phyloP scores from a whole-genome alignment of 2,329 filamentous ascomycete species.

The Zymoseptoria passerinii region DNA sequence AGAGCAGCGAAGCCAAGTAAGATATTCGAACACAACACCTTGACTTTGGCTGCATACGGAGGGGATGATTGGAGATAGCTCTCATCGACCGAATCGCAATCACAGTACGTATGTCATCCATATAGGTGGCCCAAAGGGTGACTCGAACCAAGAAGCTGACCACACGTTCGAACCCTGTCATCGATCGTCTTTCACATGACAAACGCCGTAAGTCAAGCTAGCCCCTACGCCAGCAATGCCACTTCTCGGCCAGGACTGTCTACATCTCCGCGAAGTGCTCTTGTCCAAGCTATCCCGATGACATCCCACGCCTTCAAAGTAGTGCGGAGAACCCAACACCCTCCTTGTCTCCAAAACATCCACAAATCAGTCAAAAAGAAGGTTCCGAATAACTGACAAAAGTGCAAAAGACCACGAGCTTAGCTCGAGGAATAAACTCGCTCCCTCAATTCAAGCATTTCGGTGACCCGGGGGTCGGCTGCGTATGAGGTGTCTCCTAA shows the following conservation, averaged over 20 bases:
- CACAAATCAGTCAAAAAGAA: not conserved
- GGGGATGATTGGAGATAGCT: too few species aligned
- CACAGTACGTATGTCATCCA: not conserved
- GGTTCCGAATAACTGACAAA: not conserved
- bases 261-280: not conserved
- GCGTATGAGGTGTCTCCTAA: not conserved
- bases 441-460: not conserved
- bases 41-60: too few species aligned
- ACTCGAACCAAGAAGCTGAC: not conserved
- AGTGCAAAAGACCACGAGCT: not conserved
- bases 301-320: not conserved
- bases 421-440: not conserved
- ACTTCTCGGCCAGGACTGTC: not conserved
- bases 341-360: not conserved
- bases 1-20: too few species aligned
- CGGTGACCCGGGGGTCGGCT: not conserved
- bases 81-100: not conserved
- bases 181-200: not conserved
- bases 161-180: not conserved
- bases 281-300: not conserved
- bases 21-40: too few species aligned
- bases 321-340: not conserved
- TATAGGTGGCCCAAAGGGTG: not conserved
- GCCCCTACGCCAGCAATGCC: not conserved
- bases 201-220: not conserved